These are phyloP conservation scores for Oemleria cerasiformis DNA, from an alignment of 306 rosid species.

Conservation along the genomic window DNA sequence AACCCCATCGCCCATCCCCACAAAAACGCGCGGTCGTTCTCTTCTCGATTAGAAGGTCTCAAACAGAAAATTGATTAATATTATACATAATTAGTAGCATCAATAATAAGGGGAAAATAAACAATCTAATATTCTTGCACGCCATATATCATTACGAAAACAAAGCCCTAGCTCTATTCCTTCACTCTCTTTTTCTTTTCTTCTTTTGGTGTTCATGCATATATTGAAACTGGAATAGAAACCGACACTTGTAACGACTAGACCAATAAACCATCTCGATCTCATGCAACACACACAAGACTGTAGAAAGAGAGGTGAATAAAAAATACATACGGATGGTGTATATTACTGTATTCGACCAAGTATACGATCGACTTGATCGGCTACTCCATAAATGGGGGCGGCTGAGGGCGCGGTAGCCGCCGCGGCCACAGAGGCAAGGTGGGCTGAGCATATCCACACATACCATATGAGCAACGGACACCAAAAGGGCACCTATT, in stretches of 20 bases:
- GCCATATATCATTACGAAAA: not conserved
- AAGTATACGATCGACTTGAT: too few species aligned
- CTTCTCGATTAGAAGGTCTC: too few species aligned
- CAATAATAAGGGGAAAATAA: not conserved
- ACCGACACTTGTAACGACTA: too few species aligned
- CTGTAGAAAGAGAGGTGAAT: not conserved
- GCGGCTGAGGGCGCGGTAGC: conserved; percentile 17
- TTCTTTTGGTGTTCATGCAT: not conserved
- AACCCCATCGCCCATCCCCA: too few species aligned
- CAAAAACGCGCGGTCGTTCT: too few species aligned
- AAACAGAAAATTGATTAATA: too few species aligned
- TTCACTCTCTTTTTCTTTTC: not conserved
- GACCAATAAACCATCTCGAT: not conserved
- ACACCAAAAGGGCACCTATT: conserved; percentile 42
- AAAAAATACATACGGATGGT: too few species aligned
- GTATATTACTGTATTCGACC: too few species aligned
- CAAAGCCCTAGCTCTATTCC: not conserved
- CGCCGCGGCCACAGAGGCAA: not conserved
- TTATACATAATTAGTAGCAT: not conserved
- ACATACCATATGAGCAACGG: conserved; percentile 56
- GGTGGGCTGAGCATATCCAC: conserved; percentile 45
- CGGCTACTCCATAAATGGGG: not conserved
- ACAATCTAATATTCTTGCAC: not conserved
- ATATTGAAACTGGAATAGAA: not conserved
- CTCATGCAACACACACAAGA: not conserved